A percentile compares a stretch with the other conserved stretches of the same genome.
Conservation (phyloP, 2,329 filamentous ascomycete species). For the Alternaria arborescens region DNA sequence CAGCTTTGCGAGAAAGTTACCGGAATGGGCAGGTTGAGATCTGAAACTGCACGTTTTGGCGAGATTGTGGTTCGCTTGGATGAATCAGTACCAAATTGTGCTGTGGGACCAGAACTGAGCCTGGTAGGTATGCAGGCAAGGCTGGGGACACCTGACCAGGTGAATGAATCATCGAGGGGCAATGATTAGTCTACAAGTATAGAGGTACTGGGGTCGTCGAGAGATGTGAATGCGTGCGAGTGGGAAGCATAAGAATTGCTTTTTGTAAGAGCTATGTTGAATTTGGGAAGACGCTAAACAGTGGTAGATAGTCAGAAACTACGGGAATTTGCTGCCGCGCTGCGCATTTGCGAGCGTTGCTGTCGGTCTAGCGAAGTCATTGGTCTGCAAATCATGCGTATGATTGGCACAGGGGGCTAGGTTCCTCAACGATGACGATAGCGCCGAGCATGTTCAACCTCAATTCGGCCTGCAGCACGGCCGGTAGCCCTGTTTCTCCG, state of each 20-base stretch:
- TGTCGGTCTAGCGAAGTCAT: slow-evolving; percentile 1
- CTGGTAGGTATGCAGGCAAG: neutral
- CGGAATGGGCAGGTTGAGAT: neutral
- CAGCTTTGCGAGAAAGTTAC: neutral
- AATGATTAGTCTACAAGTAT: neutral
- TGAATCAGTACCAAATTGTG: neutral
- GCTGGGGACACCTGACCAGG: neutral
- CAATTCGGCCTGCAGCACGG: neutral
- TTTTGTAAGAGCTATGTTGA: neutral
- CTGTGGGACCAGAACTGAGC: neutral
- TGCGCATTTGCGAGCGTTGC: neutral
- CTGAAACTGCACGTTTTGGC: neutral
- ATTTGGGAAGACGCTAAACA: neutral
- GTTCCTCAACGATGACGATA: slow-evolving; percentile 18
- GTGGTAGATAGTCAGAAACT: neutral
- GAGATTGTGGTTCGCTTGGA: neutral
- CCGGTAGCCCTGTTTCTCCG: slow-evolving; percentile 23
- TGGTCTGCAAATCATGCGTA: slow-evolving; percentile 6
- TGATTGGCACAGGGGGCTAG: slow-evolving; percentile 37
- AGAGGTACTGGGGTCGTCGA: neutral
- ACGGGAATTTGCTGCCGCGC: neutral
- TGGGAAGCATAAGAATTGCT: neutral
- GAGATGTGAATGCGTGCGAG: neutral
- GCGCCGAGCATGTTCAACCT: no score
- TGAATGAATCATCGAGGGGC: neutral